Evolutionary conservation across 306 rosid genomes (phyloP).

Genomic region (Trichosanthes truncata): DNA sequence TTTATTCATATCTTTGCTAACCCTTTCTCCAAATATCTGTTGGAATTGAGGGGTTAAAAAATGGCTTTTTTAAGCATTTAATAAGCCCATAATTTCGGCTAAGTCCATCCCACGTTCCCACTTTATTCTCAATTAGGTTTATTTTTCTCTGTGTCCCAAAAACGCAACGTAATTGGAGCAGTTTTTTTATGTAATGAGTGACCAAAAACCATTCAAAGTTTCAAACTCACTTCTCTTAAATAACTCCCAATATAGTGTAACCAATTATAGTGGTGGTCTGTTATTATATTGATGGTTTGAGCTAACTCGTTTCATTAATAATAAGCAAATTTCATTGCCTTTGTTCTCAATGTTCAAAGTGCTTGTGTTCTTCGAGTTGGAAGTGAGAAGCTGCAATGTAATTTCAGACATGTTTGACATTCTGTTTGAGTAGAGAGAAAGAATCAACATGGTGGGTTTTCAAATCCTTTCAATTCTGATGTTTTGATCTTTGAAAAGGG

Average conservation of each 20-base stretch:
- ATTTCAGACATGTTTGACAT: constrained; percentile 49
- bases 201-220: not conserved
- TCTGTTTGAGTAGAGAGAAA: constrained; percentile 73
- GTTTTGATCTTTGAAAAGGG: not conserved
- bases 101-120: not conserved
- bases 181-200: not conserved
- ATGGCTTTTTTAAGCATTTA: not conserved
- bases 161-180: not conserved
- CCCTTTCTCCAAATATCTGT: too few relatives aligned
- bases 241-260: not conserved
- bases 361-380: not conserved
- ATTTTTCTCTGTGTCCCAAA: not conserved
- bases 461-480: not conserved
- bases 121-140: not conserved
- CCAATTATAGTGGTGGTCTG: not conserved
- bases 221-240: constrained; percentile 1
- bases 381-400: not conserved
- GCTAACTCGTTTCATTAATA: not conserved
- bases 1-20: too few relatives aligned
- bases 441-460: constrained; percentile 70
- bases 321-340: too few relatives aligned
- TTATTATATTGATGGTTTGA: not conserved
- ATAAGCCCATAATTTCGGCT: not conserved
- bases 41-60: too few relatives aligned
- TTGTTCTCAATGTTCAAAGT: not conserved